A percentile compares a stretch with the other conserved stretches of the same genome.
phyloP scores from a whole-genome alignment of 202 grass and related monocot species.

The Tripidium arundinaceum region DNA sequence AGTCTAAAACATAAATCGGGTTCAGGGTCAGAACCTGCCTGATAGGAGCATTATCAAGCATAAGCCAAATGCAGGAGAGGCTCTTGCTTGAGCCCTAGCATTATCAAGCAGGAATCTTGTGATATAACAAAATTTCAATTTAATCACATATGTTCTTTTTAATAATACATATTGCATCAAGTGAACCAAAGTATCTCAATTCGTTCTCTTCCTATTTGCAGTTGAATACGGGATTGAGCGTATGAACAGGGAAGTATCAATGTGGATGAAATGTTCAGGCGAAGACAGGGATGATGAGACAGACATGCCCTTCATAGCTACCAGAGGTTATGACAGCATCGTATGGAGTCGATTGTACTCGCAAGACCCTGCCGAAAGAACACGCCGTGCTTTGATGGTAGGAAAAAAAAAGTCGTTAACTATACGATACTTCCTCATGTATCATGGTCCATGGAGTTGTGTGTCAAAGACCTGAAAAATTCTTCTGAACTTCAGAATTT shows the following conservation, averaged over 20 bases:
- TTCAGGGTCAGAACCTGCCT: background rate
- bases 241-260: constrained; percentile 81
- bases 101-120: background rate
- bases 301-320: constrained; percentile 74
- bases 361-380: constrained; percentile 45
- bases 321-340: constrained; percentile 84
- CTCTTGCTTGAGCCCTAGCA: background rate
- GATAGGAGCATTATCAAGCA: background rate
- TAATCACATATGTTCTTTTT: background rate
- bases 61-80: background rate
- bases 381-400: constrained; percentile 44
- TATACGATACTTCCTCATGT: background rate
- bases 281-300: constrained; percentile 35
- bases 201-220: constrained; percentile 23
- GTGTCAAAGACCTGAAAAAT: background rate
- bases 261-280: constrained; percentile 66
- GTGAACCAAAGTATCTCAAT: background rate
- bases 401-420: constrained; percentile 17
- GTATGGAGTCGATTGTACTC: constrained; percentile 91
- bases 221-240: constrained; percentile 83
- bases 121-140: background rate
- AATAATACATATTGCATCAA: background rate
- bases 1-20: background rate
- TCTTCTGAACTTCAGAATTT: constrained; percentile 9
- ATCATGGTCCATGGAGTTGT: background rate